phyloP scores from a whole-genome alignment of 192 early-diverging fungal genomes.

The Linnemannia schmuckeri region DNA sequence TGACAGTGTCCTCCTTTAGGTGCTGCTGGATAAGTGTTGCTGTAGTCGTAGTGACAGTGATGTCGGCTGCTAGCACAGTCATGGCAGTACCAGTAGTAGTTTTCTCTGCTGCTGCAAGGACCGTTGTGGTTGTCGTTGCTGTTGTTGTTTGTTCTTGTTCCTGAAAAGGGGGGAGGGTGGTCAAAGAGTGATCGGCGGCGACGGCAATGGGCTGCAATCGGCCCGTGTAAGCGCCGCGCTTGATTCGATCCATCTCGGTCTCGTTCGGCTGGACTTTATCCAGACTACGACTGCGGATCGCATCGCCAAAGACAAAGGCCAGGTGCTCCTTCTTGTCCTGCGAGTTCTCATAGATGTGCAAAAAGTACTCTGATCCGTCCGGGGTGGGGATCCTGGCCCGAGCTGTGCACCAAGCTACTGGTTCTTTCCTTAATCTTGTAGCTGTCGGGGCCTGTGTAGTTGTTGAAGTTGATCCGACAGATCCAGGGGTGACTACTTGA shows the following conservation, averaged over 20 bases:
- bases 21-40: neutral
- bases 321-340: slow-evolving; percentile 92
- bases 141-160: slow-evolving; percentile 4
- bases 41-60: neutral
- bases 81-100: neutral
- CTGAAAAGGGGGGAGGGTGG: neutral
- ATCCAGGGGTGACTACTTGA: neutral
- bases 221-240: slow-evolving; percentile 82
- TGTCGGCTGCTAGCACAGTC: neutral
- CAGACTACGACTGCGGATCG: slow-evolving; percentile 75
- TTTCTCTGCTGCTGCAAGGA: neutral
- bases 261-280: slow-evolving; percentile 77
- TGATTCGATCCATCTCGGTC: slow-evolving; percentile 80
- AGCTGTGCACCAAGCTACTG: slow-evolving; percentile 63
- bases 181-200: neutral
- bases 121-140: slow-evolving; percentile 11
- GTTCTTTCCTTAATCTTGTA: neutral
- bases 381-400: slow-evolving; percentile 85
- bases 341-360: slow-evolving; percentile 89
- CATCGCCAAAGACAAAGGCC: slow-evolving; percentile 93
- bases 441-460: neutral
- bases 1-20: slow-evolving; percentile 12
- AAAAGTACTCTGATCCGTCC: slow-evolving; percentile 79
- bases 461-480: neutral
- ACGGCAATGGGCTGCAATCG: slow-evolving; percentile 30